A percentile compares a stretch with the other conserved stretches of the same genome.
Evolutionary conservation across 2,329 filamentous ascomycete genomes (phyloP).

Genomic region (Diaporthe destruens): DNA sequence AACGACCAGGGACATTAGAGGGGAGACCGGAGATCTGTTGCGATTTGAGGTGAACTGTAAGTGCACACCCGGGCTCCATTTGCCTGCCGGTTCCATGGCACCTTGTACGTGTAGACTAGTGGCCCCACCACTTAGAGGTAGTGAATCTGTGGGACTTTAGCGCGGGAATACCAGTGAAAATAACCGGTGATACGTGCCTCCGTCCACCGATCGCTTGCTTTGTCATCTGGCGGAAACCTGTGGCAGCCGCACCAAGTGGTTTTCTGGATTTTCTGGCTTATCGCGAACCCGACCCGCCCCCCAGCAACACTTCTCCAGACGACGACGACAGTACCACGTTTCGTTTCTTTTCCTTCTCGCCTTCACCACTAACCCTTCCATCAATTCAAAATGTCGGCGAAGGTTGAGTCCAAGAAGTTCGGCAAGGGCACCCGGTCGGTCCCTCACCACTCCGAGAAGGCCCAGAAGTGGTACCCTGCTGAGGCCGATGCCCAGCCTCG

Average conservation of each 20-base stretch:
- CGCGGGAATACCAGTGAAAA: too few species aligned
- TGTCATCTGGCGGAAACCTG: neutral
- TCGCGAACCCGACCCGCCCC: conserved; percentile 34
- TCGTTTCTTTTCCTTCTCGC: conserved; percentile 38
- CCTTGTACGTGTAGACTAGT: too few species aligned
- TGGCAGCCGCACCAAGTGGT: conserved; percentile 30
- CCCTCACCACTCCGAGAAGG: conserved; percentile 89
- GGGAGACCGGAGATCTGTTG: too few species aligned
- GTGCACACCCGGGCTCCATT: too few species aligned
- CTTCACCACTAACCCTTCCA: conserved; percentile 39
- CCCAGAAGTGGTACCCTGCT: conserved; percentile 98
- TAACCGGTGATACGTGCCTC: too few species aligned
- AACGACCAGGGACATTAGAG: too few species aligned
- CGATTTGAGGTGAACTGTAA: too few species aligned
- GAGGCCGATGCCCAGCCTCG: conserved; percentile 90
- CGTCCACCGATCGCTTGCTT: too few species aligned
- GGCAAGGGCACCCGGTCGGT: conserved; percentile 95
- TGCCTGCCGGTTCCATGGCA: too few species aligned
- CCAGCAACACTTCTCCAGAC: conserved; percentile 39
- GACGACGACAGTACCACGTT: conserved; percentile 41
- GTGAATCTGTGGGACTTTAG: too few species aligned
- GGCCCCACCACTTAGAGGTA: too few species aligned
- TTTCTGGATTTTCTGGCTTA: conserved; percentile 38
- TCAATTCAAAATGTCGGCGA: conserved; percentile 76
- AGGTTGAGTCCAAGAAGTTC: conserved; percentile 91